Percentiles rank a stretch among this genome's conserved stretches.
Conservation (phyloP, 345 rosid genomes). For the Luvunga scandens region DNA sequence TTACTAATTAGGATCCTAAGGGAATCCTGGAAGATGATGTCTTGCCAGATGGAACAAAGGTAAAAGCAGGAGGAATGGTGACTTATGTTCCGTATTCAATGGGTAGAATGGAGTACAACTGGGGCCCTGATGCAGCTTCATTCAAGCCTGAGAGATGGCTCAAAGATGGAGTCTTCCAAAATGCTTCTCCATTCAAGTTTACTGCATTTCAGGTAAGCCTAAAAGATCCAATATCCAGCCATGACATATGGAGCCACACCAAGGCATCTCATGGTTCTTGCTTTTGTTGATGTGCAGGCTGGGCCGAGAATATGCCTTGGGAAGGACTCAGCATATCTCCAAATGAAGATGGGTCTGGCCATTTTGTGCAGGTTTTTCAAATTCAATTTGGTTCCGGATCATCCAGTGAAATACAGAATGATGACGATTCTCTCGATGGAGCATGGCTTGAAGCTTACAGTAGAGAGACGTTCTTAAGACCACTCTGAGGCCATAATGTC, state of each 20-base stretch:
- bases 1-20: constrained; percentile 63
- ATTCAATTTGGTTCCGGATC: constrained; percentile 67
- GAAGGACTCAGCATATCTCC: constrained; percentile 95
- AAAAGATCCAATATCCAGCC: neutral
- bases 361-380: constrained; percentile 73
- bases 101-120: constrained; percentile 93
- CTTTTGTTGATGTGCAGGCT: constrained; percentile 20
- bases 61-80: constrained; percentile 98
- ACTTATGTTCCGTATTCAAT: constrained; percentile 96
- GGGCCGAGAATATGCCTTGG: constrained; percentile 57
- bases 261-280: neutral
- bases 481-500: neutral
- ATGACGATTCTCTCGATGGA: constrained; percentile 91
- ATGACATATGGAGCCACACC: neutral
- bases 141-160: constrained; percentile 96
- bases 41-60: constrained; percentile 86
- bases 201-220: constrained; percentile 81
- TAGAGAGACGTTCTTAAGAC: constrained; percentile 41
- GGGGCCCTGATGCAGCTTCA: constrained; percentile 84
- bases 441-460: constrained; percentile 66
- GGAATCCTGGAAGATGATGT: constrained; percentile 70
- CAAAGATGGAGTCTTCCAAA: constrained; percentile 71
- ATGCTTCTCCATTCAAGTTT: constrained; percentile 92
- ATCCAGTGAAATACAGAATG: constrained; percentile 88
- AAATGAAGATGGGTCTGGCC: constrained; percentile 89